Evolutionary conservation across 2,329 filamentous ascomycete species (phyloP), one percentile per base, ranked within the genome.

Genomic region (Dactylella cylindrospora): DNA sequence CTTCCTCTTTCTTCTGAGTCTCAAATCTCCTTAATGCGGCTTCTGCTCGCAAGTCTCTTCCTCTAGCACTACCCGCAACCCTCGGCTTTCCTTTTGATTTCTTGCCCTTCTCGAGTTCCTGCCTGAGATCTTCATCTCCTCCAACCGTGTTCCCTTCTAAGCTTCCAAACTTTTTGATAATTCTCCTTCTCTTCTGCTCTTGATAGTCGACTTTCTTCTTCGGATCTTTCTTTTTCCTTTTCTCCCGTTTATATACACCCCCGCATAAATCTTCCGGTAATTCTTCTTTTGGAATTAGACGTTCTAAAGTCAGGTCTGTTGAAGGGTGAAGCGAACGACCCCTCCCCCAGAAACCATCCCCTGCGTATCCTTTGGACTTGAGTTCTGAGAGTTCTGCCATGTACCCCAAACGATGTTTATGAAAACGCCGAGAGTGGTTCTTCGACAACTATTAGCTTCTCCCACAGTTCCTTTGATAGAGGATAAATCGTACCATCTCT

Each of bases 401-500:
- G 70, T 86, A 93, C 33, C 76, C 74, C 71, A 93, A 86, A 39
- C 88, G 77, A 13, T 90, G 84, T 7, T 80, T 79, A 88, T 89
- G 95, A 69, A 95, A 95, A 2, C 81, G 82, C 51, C 81, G 79
- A 1, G 83, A 85, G 71, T 95, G 89, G 71, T 95, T 94, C 90
- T 69, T 41, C 5, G 8, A 3, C 7, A 5, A 19, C 5, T 5
- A 3, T 39, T 8, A 20, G 7, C 5, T 9, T 17, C 9, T 39
- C 10, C n/a, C 23, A 39, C 12, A n/a, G n/a, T n/a, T n/a, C n/a
- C n/a, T n/a, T n/a, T n/a, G 12, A 36, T 8, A 15, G 28, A 15
- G 9, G n/a, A 25, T 22, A 15, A 20, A 49, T 9, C 25, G 17
- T 53, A 68, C 67, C 67, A 95, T 95, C 71, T 95, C 85, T 72